Conservation (phyloP, 495 filamentous ascomycete genomes). For the Hypoxylon cercidicola region DNA sequence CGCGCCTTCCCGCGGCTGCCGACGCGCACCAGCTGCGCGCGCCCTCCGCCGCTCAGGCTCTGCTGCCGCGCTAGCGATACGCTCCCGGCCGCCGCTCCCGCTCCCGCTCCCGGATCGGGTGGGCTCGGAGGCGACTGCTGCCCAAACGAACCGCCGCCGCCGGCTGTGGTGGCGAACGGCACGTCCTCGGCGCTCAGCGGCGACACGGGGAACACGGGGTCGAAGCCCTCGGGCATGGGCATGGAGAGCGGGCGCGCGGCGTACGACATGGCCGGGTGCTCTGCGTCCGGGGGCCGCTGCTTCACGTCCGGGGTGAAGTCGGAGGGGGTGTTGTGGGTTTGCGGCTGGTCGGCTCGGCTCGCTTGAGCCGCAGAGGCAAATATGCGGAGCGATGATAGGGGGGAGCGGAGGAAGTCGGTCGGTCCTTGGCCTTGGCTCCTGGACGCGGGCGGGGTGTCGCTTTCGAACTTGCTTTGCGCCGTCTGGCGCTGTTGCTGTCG, state of each 20-base stretch:
- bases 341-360: no score
- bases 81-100: neutral
- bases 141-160: neutral
- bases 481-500: constrained; percentile 16
- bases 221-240: constrained; percentile 14
- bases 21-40: constrained; percentile 29
- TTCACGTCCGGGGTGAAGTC: constrained; percentile 10
- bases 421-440: neutral
- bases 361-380: neutral
- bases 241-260: constrained; percentile 20
- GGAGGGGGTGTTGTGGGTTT: no score
- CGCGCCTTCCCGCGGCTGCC: constrained; percentile 7
- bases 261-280: constrained; percentile 25
- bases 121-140: no score
- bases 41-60: constrained; percentile 17
- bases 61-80: constrained; percentile 24
- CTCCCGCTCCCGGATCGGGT: no score
- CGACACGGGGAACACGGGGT: constrained; percentile 29
- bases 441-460: constrained; percentile 10
- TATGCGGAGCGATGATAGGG: constrained; percentile 10
- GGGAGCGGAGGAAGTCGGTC: neutral
- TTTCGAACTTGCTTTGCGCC: neutral
- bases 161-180: neutral
- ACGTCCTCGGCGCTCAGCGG: constrained; percentile 10
- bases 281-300: constrained; percentile 8